Conservation (phyloP, 495 filamentous ascomycete species). For the Coniosporium apollinis region DNA sequence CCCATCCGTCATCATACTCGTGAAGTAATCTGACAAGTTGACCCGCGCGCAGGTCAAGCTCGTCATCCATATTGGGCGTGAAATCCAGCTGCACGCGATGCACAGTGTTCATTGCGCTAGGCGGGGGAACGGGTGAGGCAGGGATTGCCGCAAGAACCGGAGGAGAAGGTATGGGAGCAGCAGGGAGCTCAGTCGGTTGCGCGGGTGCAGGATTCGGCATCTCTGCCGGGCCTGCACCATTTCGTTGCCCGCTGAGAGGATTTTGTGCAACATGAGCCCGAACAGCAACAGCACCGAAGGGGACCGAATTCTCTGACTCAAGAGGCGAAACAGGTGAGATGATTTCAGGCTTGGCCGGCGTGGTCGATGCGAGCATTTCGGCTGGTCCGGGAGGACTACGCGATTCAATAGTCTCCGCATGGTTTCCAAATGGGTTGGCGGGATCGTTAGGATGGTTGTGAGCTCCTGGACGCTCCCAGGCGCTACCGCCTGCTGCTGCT, state of each 20-base stretch:
- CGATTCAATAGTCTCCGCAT: constrained; percentile 26
- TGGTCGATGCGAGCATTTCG: too few relatives aligned
- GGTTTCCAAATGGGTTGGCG: constrained; percentile 36
- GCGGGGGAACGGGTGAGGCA: constrained; percentile 32
- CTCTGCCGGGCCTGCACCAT: too few relatives aligned
- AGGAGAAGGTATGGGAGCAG: not conserved
- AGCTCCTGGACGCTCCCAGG: constrained; percentile 32
- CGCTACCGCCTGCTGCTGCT: constrained; percentile 22
- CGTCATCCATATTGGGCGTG: constrained; percentile 79
- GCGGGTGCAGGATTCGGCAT: constrained; percentile 8
- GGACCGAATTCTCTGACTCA: too few relatives aligned
- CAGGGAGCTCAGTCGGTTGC: constrained; percentile 6
- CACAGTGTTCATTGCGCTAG: constrained; percentile 30
- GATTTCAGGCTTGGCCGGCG: too few relatives aligned
- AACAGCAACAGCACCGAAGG: too few relatives aligned
- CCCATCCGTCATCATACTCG: constrained; percentile 98
- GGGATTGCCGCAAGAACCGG: constrained; percentile 34
- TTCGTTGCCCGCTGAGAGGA: too few relatives aligned
- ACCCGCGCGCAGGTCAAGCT: constrained; percentile 62
- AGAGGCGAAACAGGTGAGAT: too few relatives aligned
- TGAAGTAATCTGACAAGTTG: constrained; percentile 76
- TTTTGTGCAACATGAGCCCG: too few relatives aligned
- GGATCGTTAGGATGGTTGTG: constrained; percentile 23
- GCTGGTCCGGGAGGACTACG: constrained; percentile 8
- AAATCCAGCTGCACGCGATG: constrained; percentile 95